These are phyloP conservation scores for Dothideomycetes sp. DNA, from an alignment of 2,329 filamentous ascomycete species.

Conservation along the genomic window DNA sequence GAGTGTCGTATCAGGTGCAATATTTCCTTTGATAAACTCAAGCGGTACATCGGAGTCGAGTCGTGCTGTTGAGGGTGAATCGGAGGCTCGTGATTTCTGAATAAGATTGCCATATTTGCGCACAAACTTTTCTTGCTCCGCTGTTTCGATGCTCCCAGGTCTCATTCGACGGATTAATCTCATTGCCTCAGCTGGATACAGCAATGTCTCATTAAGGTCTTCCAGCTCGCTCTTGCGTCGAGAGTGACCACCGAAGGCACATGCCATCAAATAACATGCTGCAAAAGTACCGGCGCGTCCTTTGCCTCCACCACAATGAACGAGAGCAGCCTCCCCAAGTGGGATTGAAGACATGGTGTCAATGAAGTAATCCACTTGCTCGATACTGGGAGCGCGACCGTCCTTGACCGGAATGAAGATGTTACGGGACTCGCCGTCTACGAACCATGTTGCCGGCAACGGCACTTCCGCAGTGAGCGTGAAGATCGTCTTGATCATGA, in stretches of 20 bases:
- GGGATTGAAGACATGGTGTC: background rate
- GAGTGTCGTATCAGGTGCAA: background rate
- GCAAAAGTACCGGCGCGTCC: constrained; percentile 9
- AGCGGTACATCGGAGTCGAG: background rate
- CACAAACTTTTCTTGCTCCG: constrained; percentile 7
- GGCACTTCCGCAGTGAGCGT: constrained; percentile 9
- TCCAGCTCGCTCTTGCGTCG: background rate
- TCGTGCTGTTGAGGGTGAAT: background rate
- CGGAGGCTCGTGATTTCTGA: background rate
- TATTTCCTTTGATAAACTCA: background rate
- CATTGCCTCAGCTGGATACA: constrained; percentile 7
- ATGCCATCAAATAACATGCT: constrained; percentile 9
- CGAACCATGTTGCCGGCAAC: constrained; percentile 8
- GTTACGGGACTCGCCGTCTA: constrained; percentile 3
- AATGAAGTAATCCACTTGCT: constrained; percentile 8
- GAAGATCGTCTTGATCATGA: constrained; percentile 5
- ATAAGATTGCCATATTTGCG: constrained; percentile 2
- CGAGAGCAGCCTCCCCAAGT: constrained; percentile 1
- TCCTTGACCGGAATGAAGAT: constrained; percentile 8
- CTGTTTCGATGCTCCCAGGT: constrained; percentile 10
- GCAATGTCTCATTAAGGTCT: background rate
- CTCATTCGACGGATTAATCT: constrained; percentile 7
- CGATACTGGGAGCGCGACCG: constrained; percentile 4
- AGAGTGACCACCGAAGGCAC: background rate
- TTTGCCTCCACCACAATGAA: constrained; percentile 11